phyloP scores from a whole-genome alignment of 2,329 filamentous ascomycete genomes.

The Apiospora malaysiana region DNA sequence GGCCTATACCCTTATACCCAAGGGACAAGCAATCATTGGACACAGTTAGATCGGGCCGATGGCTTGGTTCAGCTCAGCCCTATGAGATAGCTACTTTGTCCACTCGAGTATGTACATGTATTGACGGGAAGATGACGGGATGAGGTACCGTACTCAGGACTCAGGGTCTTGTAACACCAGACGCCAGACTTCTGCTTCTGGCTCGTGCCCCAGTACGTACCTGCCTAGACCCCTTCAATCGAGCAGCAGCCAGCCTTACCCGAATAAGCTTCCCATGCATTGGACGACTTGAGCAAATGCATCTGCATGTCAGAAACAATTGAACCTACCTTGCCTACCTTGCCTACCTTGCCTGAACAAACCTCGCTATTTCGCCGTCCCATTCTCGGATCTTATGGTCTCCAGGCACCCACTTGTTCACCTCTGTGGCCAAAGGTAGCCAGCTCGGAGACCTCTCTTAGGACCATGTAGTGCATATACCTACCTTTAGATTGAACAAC shows the following conservation, averaged over 20 bases:
- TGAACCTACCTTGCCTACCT: no score
- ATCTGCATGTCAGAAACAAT: constrained; percentile 1
- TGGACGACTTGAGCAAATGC: background rate
- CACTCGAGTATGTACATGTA: no score
- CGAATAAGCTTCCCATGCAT: background rate
- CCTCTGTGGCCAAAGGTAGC: background rate
- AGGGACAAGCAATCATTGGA: background rate
- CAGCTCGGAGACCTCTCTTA: background rate
- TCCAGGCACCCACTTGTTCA: constrained; percentile 10
- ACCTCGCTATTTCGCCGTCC: background rate
- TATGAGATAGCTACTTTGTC: no score
- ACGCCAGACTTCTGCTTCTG: background rate
- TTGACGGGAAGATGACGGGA: background rate
- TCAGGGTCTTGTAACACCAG: background rate
- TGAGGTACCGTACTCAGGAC: background rate
- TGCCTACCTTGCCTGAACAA: no score
- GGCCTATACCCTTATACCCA: background rate
- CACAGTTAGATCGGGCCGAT: background rate
- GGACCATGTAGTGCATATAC: background rate
- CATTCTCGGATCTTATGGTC: background rate
- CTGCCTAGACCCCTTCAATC: background rate
- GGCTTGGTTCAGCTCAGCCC: background rate
- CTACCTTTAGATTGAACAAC: background rate
- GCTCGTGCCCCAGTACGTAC: constrained; percentile 2
- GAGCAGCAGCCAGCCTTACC: constrained; percentile 11